A percentile compares a stretch with the other conserved stretches of the same genome.
phyloP scores from a whole-genome alignment of 345 rosid species.

The Eucalyptus camaldulensis region DNA sequence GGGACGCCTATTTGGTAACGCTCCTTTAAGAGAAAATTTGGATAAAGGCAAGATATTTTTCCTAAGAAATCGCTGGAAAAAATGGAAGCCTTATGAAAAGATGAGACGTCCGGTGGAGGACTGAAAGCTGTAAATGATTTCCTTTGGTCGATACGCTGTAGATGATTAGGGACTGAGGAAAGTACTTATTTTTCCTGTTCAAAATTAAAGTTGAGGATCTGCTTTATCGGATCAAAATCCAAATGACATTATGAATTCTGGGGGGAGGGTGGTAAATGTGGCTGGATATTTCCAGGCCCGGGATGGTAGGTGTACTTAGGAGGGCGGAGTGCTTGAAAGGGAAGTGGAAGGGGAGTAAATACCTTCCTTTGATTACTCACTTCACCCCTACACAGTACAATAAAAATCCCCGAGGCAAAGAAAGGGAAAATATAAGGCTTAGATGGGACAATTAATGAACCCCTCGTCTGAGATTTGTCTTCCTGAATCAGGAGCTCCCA shows the following conservation, averaged over 20 bases:
- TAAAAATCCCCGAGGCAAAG: neutral
- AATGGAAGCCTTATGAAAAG: neutral
- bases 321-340: neutral
- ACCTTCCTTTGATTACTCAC: neutral
- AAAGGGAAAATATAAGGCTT: neutral
- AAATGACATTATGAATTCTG: neutral
- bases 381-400: neutral
- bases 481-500: neutral
- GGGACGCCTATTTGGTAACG: neutral
- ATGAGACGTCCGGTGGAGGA: neutral
- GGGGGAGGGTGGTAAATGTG: neutral
- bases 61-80: neutral
- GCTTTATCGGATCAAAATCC: neutral
- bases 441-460: neutral
- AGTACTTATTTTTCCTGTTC: neutral
- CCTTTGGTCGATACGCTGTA: neutral
- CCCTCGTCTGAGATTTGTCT: neutral
- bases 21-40: neutral
- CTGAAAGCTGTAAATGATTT: neutral
- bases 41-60: neutral
- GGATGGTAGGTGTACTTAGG: neutral
- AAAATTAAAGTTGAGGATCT: neutral
- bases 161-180: neutral
- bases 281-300: neutral
- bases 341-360: neutral